A percentile compares a stretch with the other conserved stretches of the same genome.
Evolutionary conservation across 768 basidiomycete species (phyloP).

Genomic region (Leccinum barrowsii): DNA sequence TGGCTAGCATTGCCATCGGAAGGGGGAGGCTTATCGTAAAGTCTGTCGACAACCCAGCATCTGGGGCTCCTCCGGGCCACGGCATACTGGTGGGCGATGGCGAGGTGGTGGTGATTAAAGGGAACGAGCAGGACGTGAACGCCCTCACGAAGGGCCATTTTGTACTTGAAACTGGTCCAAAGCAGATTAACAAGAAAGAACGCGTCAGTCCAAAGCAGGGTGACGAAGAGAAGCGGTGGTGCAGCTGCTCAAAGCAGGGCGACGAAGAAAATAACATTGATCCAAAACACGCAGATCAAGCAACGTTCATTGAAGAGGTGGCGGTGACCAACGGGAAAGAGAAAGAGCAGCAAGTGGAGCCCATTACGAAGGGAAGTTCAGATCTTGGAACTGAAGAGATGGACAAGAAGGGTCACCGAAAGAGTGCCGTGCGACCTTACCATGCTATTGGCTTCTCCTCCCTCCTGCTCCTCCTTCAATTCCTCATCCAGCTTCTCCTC

Average conservation of each 20-base stretch:
- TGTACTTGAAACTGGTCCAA: constrained; percentile 11
- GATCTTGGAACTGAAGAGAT: background rate
- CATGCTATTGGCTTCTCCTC: constrained; percentile 25
- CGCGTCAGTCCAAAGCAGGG: background rate
- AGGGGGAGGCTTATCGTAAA: constrained; percentile 19
- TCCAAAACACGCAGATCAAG: background rate
- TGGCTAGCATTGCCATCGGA: constrained; percentile 24
- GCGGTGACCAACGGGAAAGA: background rate
- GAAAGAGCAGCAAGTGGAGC: background rate
- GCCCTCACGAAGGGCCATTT: constrained; percentile 30
- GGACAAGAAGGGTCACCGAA: background rate
- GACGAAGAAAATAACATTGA: background rate
- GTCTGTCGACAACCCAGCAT: constrained; percentile 13
- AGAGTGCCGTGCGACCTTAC: background rate
- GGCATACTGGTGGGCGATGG: constrained; percentile 20
- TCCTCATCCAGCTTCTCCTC: constrained; percentile 33
- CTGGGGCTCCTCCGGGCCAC: constrained; percentile 26
- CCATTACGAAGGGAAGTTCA: background rate
- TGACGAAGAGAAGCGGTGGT: background rate
- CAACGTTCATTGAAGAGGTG: background rate
- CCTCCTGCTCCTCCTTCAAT: constrained; percentile 28
- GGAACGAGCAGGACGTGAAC: constrained; percentile 26
- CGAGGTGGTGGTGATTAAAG: constrained; percentile 28
- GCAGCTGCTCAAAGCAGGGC: background rate
- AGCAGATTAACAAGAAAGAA: no score